Evolutionary conservation across 805 yeast genomes (phyloP), one percentile per base, ranked within the genome.

Genomic region (Jamesozyma jinghongensis): DNA sequence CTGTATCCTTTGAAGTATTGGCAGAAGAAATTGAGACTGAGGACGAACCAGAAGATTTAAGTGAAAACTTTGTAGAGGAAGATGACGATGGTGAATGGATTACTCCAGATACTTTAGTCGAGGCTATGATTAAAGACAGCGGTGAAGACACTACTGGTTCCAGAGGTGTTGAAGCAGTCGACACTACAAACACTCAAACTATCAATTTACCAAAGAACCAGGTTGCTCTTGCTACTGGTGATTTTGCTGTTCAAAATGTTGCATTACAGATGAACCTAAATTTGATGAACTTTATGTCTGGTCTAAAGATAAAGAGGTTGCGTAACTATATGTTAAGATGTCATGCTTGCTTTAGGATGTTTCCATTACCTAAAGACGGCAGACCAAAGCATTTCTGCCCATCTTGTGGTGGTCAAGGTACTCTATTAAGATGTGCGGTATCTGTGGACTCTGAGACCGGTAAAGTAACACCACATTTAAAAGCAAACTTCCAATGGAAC

Each of bases 161-260:
- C 3, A 48, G 45, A 14, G 68, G 76, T 36, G 60, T 59, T 12
- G 57, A 64, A 12, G 63, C 65, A 14, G 53, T 57, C 3, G 63
- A 56, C 3, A 43, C 52, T 2, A 56, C 50, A 32, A 45, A 43
- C 12, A 64, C 10, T 51, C 22, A 41, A 11, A 50, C 50, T 10
- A 48, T 57, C 16, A 47, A 36, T 34, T 40, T 47, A 16, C 58
- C 63, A 16, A 50, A 65, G n/a, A 71, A 81, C 43, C 74, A 79
- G 47, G 92, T 81, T 16, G 98, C 97, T 2, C 65, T 92, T 37
- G 81, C 95, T 0, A 83, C 97, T 0, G 95, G 95, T 20, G 99
- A 92, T 75, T 92, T 90, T 66, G 97, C 99, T 2, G 85, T 90
- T 54, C 99, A 92, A 63, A 92, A 92, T 62, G 95, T 88, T 13